phyloP scores from a whole-genome alignment of 176 grass and related monocot genomes.

The Bromus sterilis region DNA sequence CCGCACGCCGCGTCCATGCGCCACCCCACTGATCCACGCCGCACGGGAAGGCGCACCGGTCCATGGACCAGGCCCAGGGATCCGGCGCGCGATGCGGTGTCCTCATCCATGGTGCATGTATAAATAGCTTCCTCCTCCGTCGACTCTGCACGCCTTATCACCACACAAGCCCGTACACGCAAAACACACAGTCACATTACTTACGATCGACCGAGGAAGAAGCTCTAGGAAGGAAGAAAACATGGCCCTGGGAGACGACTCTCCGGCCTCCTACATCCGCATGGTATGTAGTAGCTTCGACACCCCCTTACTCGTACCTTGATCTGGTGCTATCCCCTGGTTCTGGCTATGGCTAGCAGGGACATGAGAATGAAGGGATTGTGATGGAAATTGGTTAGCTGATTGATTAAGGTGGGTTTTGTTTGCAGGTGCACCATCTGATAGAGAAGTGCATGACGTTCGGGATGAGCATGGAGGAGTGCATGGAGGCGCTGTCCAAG shows the following conservation, averaged over 20 bases:
- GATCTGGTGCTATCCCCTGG: not conserved
- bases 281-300: conserved; percentile 36
- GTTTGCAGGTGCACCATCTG: conserved; percentile 74
- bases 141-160: conserved; percentile 54
- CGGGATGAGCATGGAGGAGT: conserved; percentile 94
- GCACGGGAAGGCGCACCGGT: not conserved
- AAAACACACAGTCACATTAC: not conserved
- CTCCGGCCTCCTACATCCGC: conserved; percentile 65
- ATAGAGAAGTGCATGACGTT: conserved; percentile 79
- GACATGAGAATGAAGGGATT: no score
- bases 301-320: not conserved
- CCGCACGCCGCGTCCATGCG: not conserved
- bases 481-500: conserved; percentile 58
- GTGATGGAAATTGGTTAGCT: no score
- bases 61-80: not conserved
- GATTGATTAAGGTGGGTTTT: not conserved
- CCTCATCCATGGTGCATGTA: conserved; percentile 48
- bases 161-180: not conserved
- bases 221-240: not conserved
- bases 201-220: not conserved
- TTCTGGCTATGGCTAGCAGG: not conserved
- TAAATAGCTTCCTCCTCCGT: conserved; percentile 37
- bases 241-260: conserved; percentile 43
- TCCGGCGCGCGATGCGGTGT: not conserved
- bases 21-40: not conserved